These are phyloP conservation scores for Rutstroemia sp. DNA, from an alignment of 2,329 filamentous ascomycete genomes.

Conservation along the genomic window DNA sequence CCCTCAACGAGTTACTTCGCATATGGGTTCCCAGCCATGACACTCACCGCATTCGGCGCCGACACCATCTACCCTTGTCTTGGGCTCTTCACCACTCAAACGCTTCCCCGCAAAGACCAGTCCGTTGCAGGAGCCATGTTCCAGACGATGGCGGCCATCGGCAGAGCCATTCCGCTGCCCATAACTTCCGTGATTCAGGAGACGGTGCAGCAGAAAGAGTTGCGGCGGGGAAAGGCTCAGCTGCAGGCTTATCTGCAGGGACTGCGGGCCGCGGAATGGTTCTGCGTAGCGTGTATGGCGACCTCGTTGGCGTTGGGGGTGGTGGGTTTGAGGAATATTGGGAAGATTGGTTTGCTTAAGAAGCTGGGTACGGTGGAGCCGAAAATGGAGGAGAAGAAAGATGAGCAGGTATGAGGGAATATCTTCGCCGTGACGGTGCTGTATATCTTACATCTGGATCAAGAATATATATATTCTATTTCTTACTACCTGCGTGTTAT, in stretches of 20 bases:
- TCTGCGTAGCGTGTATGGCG: conserved; percentile 18
- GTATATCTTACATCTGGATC: too few relatives aligned
- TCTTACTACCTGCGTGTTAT: too few relatives aligned
- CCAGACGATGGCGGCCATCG: conserved; percentile 58
- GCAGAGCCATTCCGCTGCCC: conserved; percentile 57
- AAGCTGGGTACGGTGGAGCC: conserved; percentile 16
- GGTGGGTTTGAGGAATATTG: conserved; percentile 20
- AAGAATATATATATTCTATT: too few relatives aligned
- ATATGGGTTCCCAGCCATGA: conserved; percentile 58
- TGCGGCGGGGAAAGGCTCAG: conserved; percentile 25
- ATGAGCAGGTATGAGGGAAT: background rate
- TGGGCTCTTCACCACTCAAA: conserved; percentile 57
- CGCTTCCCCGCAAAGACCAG: conserved; percentile 56
- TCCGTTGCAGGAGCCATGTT: conserved; percentile 61
- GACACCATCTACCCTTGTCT: conserved; percentile 61
- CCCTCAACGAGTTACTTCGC: conserved; percentile 58
- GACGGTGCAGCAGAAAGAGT: conserved; percentile 46
- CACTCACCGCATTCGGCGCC: conserved; percentile 56
- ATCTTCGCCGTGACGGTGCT: too few relatives aligned
- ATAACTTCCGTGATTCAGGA: conserved; percentile 59
- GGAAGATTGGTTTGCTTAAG: conserved; percentile 24
- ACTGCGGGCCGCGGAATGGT: conserved; percentile 20
- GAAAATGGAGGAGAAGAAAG: background rate
- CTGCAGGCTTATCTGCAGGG: conserved; percentile 14
- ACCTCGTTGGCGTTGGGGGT: conserved; percentile 9